phyloP scores from a whole-genome alignment of 2,329 filamentous ascomycete species.

The Ophiostoma tasmaniense region DNA sequence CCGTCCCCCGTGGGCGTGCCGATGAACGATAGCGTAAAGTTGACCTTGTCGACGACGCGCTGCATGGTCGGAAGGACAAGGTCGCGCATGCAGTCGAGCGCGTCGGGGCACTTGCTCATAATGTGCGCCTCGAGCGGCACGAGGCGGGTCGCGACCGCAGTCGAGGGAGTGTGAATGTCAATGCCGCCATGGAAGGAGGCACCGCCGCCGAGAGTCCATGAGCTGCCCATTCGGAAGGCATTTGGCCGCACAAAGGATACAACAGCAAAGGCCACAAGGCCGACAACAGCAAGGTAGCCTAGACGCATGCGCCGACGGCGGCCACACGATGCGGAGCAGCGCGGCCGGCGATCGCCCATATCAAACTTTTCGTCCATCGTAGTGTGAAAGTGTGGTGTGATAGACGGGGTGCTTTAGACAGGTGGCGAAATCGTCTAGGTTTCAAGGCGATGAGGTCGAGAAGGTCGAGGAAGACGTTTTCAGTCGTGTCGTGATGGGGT shows the following conservation, averaged over 20 bases:
- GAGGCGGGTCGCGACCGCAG: constrained; percentile 23
- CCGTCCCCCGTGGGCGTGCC: constrained; percentile 60
- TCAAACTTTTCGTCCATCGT: constrained; percentile 5
- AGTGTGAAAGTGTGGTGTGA: background rate
- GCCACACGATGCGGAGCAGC: background rate
- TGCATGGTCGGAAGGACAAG: constrained; percentile 84
- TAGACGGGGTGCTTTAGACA: background rate
- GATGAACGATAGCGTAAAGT: constrained; percentile 87
- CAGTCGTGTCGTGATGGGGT: background rate
- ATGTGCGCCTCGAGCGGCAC: constrained; percentile 90
- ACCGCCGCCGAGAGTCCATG: background rate
- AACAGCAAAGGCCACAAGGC: constrained; percentile 14
- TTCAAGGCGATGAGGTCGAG: background rate
- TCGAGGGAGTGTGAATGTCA: background rate
- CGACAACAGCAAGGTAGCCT: constrained; percentile 11
- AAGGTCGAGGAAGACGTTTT: background rate
- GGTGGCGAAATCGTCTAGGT: background rate
- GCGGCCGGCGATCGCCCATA: constrained; percentile 1
- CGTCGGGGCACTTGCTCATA: constrained; percentile 96
- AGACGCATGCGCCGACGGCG: constrained; percentile 14
- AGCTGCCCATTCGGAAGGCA: background rate
- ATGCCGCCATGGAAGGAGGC: background rate
- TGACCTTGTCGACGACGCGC: constrained; percentile 69
- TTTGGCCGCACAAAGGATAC: constrained; percentile 16
- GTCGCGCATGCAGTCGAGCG: constrained; percentile 66